Evolutionary conservation across 139 green algal species (phyloP), one percentile per base, ranked within the genome.

Genomic region (Eudorina sp.): DNA sequence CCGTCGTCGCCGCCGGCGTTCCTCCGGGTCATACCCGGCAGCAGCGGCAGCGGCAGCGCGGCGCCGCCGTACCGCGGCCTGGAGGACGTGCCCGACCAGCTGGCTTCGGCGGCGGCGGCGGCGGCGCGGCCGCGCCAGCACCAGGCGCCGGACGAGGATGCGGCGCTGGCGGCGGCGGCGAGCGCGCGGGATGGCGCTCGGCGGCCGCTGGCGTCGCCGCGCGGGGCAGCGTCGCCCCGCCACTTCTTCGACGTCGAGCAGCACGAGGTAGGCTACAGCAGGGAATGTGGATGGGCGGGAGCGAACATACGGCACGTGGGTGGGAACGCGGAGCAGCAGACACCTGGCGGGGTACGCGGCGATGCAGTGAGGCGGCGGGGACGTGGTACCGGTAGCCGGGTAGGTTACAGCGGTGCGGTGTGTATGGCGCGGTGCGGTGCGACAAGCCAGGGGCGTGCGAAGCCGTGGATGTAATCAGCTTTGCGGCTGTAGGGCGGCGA

Each of bases 201-300:
- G 8, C 70, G 38, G 40, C 16, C 3, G 40, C 38, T 38, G 34
- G 38, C 19, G 9, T 79, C 70, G 13, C 70, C 70, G 9, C 70
- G 70, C 5, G 38, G 40, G 1, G 19, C 43, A 21, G 27, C 70
- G 8, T 79, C 41, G 1, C 70, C 70, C 25, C 40, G 70, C 23
- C 36, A 18, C 4, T 46, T 13, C n/a, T 83, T 55, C 43, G 48
- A 53, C 76, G 19, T 83, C 8, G 76, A 83, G 19, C 46, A 83
- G 34, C 76, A 83, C 36, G 21, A 48, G 76, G 76, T 70, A 51
- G 8, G 76, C 48, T 55, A n/a, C n/a, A n/a, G n/a, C n/a, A n/a
- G n/a, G n/a, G n/a, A n/a, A n/a, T 43, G 31, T 8, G 64, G 7
- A 41, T 29, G 6, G 64, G 64, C 7, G 64, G 64, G 23, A 73